These are phyloP conservation scores for Puccinellia tenuiflora DNA, from an alignment of 176 grass and related monocot genomes.

Conservation along the genomic window DNA sequence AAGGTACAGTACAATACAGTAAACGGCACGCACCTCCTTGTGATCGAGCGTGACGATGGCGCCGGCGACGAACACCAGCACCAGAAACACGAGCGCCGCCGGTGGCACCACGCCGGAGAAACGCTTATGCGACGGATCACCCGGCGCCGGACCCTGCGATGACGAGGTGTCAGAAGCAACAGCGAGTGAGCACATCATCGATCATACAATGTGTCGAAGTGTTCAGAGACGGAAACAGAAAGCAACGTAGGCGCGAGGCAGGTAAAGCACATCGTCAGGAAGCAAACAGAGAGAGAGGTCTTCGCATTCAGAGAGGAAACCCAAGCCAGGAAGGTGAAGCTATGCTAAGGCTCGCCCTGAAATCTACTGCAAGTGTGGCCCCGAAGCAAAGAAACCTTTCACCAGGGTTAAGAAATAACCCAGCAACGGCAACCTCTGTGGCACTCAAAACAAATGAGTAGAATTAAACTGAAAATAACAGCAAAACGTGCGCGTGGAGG, in stretches of 20 bases:
- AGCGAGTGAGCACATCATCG: conserved; percentile 9
- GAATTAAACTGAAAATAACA: neutral
- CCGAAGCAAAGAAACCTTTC: conserved; percentile 39
- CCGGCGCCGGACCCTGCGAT: conserved; percentile 29
- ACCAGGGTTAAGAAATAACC: conserved; percentile 1
- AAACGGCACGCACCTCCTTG: conserved; percentile 39
- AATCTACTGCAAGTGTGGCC: conserved; percentile 39
- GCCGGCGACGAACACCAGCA: conserved; percentile 30
- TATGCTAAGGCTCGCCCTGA: conserved; percentile 22
- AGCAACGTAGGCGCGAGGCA: neutral
- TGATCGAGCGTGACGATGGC: conserved; percentile 35
- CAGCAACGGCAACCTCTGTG: conserved; percentile 8
- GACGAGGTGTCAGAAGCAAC: neutral
- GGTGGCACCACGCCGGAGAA: conserved; percentile 30
- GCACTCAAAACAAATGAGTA: neutral
- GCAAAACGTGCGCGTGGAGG: neutral
- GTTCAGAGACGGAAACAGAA: neutral
- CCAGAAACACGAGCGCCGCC: conserved; percentile 38
- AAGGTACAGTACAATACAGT: neutral
- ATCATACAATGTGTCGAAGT: neutral
- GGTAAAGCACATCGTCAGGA: neutral
- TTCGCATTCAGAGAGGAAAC: conserved; percentile 9
- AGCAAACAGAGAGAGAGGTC: neutral
- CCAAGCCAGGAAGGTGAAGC: conserved; percentile 27
- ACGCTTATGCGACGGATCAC: conserved; percentile 39